Percentiles rank a stretch among this genome's conserved stretches.
Evolutionary conservation across 345 rosid genomes (phyloP).

Genomic region (Acer yangbiense): DNA sequence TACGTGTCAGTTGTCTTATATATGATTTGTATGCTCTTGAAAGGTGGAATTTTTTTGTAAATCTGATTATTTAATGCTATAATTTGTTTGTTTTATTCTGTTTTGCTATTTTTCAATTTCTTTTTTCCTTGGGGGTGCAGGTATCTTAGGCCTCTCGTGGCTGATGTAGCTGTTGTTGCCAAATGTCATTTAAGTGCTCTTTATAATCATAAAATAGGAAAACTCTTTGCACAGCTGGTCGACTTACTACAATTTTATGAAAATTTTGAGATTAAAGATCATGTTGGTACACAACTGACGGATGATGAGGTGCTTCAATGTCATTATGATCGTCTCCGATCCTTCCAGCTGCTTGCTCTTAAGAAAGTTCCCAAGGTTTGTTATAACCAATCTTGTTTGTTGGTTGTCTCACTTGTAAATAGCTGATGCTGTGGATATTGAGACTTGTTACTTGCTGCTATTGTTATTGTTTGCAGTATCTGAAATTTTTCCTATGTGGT

Average conservation of each 20-base stretch:
- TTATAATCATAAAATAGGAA: constrained; percentile 84
- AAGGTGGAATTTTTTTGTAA: not conserved
- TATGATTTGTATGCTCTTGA: constrained; percentile 8
- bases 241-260: constrained; percentile 96
- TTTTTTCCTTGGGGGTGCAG: constrained; percentile 41
- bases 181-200: constrained; percentile 93
- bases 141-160: constrained; percentile 95
- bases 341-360: constrained; percentile 88
- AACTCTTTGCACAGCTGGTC: constrained; percentile 90
- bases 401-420: constrained; percentile 11
- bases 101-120: constrained; percentile 4
- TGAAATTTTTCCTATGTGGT: constrained; percentile 21
- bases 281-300: constrained; percentile 85
- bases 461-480: constrained; percentile 21
- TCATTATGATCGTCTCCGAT: constrained; percentile 85
- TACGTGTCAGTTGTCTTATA: not conserved
- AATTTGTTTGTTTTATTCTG: not conserved
- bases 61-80: not conserved
- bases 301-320: constrained; percentile 92
- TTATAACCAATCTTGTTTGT: constrained; percentile 15
- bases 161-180: constrained; percentile 91
- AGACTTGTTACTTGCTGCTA: not conserved
- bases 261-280: constrained; percentile 98
- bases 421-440: constrained; percentile 7
- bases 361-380: constrained; percentile 92